Evolutionary conservation across 768 basidiomycete species (phyloP).

Genomic region (Hypholoma sublateritium): DNA sequence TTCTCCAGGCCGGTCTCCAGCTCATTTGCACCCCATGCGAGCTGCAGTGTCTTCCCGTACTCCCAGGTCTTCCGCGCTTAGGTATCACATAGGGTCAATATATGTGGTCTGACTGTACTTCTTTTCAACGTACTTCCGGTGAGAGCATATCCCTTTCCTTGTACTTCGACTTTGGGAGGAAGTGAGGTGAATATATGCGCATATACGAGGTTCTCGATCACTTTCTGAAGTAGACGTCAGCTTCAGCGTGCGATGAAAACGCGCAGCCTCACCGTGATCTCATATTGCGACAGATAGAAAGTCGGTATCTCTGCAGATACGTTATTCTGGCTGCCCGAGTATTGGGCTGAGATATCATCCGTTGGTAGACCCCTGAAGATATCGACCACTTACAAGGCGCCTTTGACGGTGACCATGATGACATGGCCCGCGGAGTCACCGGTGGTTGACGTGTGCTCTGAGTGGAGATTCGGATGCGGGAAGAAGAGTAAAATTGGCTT

Average conservation of each 20-base stretch:
- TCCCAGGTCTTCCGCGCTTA: slow-evolving; percentile 30
- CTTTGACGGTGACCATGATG: slow-evolving; percentile 34
- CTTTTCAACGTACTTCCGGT: slow-evolving; percentile 25
- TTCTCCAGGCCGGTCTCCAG: slow-evolving; percentile 29
- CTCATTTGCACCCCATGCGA: slow-evolving; percentile 27
- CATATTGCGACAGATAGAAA: slow-evolving; percentile 30
- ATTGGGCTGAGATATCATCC: not conserved
- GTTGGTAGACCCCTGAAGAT: not conserved
- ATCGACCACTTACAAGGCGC: slow-evolving; percentile 20
- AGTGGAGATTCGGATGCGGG: slow-evolving; percentile 14
- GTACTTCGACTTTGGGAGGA: slow-evolving; percentile 26
- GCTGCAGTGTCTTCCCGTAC: slow-evolving; percentile 27
- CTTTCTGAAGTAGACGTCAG: slow-evolving; percentile 22
- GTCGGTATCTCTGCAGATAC: slow-evolving; percentile 22
- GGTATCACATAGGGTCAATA: not conserved
- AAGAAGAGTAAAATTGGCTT: slow-evolving; percentile 34
- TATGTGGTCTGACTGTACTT: not conserved
- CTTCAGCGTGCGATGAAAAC: not conserved
- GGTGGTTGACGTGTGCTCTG: not conserved
- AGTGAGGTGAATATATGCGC: slow-evolving; percentile 30
- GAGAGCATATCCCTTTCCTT: slow-evolving; percentile 29
- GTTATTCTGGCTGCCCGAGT: slow-evolving; percentile 1
- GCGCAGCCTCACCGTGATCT: slow-evolving; percentile 32
- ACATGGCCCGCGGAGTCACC: slow-evolving; percentile 15
- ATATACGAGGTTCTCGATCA: slow-evolving; percentile 30